Evolutionary conservation across 2,329 filamentous ascomycete species (phyloP).

Genomic region (Verruconis gallopava): DNA sequence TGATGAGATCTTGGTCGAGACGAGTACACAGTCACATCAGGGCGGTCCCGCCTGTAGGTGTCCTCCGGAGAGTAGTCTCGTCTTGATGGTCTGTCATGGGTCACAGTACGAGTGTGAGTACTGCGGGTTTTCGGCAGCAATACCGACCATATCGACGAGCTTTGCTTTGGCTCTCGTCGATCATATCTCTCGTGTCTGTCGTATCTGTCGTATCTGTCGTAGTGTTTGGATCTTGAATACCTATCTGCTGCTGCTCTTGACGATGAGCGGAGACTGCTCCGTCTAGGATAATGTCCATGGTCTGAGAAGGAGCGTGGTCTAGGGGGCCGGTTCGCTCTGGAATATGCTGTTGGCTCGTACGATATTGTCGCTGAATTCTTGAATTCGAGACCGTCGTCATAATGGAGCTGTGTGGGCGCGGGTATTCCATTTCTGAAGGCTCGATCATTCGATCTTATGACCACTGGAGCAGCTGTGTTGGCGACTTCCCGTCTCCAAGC

Average conservation of each 20-base stretch:
- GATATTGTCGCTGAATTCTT: neutral
- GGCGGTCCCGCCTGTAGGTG: neutral
- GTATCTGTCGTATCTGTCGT: neutral
- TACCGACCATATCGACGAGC: neutral
- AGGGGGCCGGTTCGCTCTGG: neutral
- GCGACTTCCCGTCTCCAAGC: constrained; percentile 7
- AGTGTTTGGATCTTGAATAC: neutral
- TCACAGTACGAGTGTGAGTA: neutral
- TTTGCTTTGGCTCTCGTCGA: neutral
- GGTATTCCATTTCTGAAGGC: constrained; percentile 2
- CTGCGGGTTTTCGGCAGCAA: neutral
- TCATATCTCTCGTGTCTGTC: neutral
- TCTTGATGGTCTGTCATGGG: neutral
- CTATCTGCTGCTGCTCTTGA: neutral
- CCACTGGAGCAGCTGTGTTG: neutral
- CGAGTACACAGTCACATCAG: neutral
- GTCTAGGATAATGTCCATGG: neutral
- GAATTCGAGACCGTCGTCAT: neutral
- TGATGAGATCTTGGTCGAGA: neutral
- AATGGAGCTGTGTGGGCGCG: neutral
- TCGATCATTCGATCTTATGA: neutral
- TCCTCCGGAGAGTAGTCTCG: neutral
- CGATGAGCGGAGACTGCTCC: neutral
- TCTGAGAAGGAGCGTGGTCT: neutral
- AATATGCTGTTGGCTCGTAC: neutral